These are phyloP conservation scores for Lentinula raphanica DNA, from an alignment of 768 basidiomycete genomes.

Conservation along the genomic window DNA sequence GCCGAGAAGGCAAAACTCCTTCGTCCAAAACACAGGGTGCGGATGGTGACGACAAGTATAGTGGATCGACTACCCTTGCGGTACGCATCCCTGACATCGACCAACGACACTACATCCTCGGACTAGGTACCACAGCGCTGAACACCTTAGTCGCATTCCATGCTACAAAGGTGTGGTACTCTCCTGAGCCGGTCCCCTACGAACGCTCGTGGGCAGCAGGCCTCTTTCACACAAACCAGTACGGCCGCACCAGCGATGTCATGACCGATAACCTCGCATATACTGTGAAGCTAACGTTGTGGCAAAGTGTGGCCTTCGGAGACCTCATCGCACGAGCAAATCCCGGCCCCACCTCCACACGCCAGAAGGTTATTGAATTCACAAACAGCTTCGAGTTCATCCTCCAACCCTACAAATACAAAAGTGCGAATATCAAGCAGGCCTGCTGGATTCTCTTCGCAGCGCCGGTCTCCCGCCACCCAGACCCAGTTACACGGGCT, in stretches of 20 bases:
- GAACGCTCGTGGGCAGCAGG: neutral
- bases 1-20: neutral
- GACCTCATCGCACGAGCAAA: neutral
- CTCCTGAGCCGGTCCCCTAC: neutral
- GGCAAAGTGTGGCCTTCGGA: neutral
- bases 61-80: no score
- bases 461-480: neutral
- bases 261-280: neutral
- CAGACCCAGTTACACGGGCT: neutral
- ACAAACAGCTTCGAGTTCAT: neutral
- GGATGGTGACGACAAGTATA: no score
- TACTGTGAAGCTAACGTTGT: neutral
- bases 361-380: neutral
- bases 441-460: neutral
- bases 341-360: neutral
- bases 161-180: neutral
- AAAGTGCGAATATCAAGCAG: neutral
- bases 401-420: neutral
- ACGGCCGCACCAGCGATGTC: neutral
- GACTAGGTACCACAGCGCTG: neutral
- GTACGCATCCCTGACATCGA: no score
- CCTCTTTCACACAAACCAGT: neutral
- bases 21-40: neutral
- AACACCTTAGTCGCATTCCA: neutral
- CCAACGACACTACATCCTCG: neutral